These are phyloP conservation scores for Saccharomycopsis hybrid DNA, from an alignment of 1,139 yeast species.

Conservation along the genomic window DNA sequence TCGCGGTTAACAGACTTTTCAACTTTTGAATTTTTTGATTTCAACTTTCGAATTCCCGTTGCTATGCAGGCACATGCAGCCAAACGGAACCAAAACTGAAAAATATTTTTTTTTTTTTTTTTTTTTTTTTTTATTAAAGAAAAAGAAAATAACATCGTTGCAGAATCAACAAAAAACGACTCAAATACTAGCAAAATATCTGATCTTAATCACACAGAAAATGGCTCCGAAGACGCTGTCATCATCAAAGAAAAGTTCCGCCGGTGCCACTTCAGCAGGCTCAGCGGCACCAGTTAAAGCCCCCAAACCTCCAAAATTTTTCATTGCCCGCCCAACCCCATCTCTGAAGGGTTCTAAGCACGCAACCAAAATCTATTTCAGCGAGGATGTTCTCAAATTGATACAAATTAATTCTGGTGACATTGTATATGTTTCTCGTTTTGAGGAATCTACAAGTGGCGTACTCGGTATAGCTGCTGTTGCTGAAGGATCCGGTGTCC, in stretches of 20 bases:
- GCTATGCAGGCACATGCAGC: too few relatives aligned
- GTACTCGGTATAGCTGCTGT: constrained; percentile 38
- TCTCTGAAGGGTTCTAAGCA: constrained; percentile 28
- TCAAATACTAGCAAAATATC: not conserved
- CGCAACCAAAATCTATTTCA: constrained; percentile 39
- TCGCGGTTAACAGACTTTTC: too few relatives aligned
- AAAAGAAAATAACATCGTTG: too few relatives aligned
- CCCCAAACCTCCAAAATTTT: constrained; percentile 31
- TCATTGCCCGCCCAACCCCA: constrained; percentile 54
- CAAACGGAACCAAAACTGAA: too few relatives aligned
- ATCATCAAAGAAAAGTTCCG: not conserved
- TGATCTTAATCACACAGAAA: not conserved
- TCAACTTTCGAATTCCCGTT: too few relatives aligned
- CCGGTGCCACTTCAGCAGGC: not conserved
- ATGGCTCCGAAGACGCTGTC: not conserved
- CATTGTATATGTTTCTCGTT: constrained; percentile 44
- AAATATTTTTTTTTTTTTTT: too few relatives aligned
- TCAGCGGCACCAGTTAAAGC: constrained; percentile 4
- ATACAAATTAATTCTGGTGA: constrained; percentile 50
- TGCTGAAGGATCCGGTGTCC: constrained; percentile 33
- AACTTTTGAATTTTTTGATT: too few relatives aligned
- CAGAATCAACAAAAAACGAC: not conserved
- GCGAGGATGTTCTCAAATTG: constrained; percentile 46
- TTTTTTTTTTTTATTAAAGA: too few relatives aligned
- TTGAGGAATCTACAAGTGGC: constrained; percentile 40